Evolutionary conservation across 2,329 filamentous ascomycete species (phyloP).

Genomic region (Fusarium sp.): DNA sequence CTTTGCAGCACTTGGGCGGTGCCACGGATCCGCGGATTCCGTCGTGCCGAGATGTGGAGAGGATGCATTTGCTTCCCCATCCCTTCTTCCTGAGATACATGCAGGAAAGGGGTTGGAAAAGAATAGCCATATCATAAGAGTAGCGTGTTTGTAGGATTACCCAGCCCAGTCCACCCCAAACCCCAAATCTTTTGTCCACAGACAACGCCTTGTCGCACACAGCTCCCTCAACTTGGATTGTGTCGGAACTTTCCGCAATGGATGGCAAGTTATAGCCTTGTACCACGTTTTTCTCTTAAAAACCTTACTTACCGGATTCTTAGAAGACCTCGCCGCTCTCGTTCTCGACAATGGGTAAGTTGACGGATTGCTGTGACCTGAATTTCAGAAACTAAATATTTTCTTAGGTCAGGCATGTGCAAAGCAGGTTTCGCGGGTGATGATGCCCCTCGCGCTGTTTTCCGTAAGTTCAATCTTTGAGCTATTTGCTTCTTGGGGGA

Average conservation of each 20-base stretch:
- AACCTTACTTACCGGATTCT: not conserved
- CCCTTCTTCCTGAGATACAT: not conserved
- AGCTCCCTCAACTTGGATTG: not conserved
- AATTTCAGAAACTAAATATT: not conserved
- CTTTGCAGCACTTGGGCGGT: not conserved
- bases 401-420: slow-evolving; percentile 97
- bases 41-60: not conserved
- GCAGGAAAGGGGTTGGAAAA: not conserved
- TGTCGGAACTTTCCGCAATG: not conserved
- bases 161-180: not conserved
- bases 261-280: not conserved
- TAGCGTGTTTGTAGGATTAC: not conserved
- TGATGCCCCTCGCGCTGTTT: slow-evolving; percentile 99
- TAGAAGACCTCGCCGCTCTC: slow-evolving; percentile 99
- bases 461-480: slow-evolving; percentile 78
- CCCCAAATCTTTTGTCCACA: not conserved
- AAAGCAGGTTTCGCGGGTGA: slow-evolving; percentile 99
- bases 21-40: not conserved
- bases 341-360: slow-evolving; percentile 99
- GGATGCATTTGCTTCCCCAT: not conserved
- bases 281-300: not conserved
- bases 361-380: slow-evolving; percentile 53
- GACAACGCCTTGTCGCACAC: not conserved
- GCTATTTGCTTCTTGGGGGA: not conserved
- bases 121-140: not conserved